Conservation (phyloP, 169 alveolate genomes). For the Hepatocystis sp. region DNA sequence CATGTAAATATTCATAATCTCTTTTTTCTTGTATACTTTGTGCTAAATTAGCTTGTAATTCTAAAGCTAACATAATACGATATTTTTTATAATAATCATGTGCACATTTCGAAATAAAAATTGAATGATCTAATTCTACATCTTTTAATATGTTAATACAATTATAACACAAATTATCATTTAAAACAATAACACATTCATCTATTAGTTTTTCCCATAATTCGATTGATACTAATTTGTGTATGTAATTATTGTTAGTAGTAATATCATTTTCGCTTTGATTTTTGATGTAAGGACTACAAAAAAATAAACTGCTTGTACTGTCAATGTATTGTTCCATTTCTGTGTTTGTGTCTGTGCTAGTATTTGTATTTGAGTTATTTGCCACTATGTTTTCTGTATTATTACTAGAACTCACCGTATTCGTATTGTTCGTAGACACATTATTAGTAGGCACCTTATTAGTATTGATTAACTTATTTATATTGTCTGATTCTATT, state of each 20-base stretch:
- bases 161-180: constrained; percentile 59
- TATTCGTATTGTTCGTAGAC: not conserved
- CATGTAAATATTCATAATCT: constrained; percentile 70
- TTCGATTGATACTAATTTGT: constrained; percentile 66
- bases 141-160: constrained; percentile 39
- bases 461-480: constrained; percentile 10
- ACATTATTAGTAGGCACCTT: not conserved
- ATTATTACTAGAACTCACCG: not conserved
- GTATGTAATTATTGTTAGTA: constrained; percentile 50
- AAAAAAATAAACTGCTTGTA: constrained; percentile 30
- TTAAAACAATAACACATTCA: constrained; percentile 54
- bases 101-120: constrained; percentile 74
- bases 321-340: constrained; percentile 39
- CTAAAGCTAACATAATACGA: constrained; percentile 74
- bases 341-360: not conserved
- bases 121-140: constrained; percentile 66
- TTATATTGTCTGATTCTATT: constrained; percentile 40
- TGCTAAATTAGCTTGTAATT: constrained; percentile 64
- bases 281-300: constrained; percentile 55
- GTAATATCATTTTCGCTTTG: no score
- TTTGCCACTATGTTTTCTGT: not conserved
- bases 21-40: constrained; percentile 75
- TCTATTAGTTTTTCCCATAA: constrained; percentile 76
- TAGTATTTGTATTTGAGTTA: not conserved
- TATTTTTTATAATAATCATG: constrained; percentile 74